Evolutionary conservation across 1,139 yeast species (phyloP).

Genomic region (Scheffersomyces lignicola): DNA sequence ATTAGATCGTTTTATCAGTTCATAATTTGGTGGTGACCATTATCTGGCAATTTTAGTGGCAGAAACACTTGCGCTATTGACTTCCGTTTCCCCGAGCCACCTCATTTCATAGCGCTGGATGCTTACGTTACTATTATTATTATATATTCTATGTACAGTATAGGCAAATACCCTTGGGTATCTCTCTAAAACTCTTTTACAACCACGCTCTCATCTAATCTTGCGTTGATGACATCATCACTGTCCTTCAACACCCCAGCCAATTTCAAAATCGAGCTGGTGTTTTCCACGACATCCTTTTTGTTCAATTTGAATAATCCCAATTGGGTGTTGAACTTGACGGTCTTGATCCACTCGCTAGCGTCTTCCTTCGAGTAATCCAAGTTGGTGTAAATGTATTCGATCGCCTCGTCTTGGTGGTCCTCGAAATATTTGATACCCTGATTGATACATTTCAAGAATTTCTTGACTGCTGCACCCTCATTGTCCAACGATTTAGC

Average conservation of each 20-base stretch:
- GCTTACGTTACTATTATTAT: too few species aligned
- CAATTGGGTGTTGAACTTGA: constrained; percentile 55
- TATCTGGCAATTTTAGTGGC: too few species aligned
- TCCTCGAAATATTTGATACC: constrained; percentile 68
- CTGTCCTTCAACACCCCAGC: constrained; percentile 58
- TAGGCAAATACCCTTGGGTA: too few species aligned
- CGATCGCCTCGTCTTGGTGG: constrained; percentile 65
- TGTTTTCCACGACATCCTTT: constrained; percentile 53
- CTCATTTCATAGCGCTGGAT: too few species aligned
- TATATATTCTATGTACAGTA: too few species aligned
- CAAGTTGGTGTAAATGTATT: constrained; percentile 61
- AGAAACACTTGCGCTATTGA: too few species aligned
- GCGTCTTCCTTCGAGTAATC: constrained; percentile 83
- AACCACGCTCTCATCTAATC: constrained; percentile 32
- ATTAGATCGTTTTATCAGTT: too few species aligned
- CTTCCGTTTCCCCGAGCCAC: too few species aligned
- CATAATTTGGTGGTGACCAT: too few species aligned
- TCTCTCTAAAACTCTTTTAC: constrained; percentile 4
- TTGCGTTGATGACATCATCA: constrained; percentile 26
- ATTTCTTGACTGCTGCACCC: constrained; percentile 32
- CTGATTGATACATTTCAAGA: constrained; percentile 55
- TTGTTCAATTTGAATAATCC: constrained; percentile 47
- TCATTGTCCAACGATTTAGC: constrained; percentile 30
- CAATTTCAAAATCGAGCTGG: constrained; percentile 55
- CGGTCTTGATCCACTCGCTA: constrained; percentile 75